These are phyloP conservation scores for Phlebiopsis flavidoalba DNA, from an alignment of 768 basidiomycete genomes.

Conservation along the genomic window DNA sequence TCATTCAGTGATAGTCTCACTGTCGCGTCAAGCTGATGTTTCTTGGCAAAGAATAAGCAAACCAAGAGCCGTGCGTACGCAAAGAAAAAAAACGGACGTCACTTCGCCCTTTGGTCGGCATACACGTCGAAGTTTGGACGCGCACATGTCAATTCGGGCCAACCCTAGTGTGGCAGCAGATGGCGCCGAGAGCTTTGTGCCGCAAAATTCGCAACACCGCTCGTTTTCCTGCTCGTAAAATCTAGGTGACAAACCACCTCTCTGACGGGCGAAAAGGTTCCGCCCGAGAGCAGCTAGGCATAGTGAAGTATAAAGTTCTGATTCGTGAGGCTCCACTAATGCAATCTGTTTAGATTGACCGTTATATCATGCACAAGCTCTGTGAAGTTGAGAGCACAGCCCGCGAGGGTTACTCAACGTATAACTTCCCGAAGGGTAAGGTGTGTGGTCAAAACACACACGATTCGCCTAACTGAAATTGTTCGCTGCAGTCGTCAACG, in stretches of 20 bases:
- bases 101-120: slow-evolving; percentile 92
- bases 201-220: slow-evolving; percentile 84
- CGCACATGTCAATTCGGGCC: slow-evolving; percentile 86
- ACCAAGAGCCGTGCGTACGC: slow-evolving; percentile 77
- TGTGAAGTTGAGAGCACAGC: slow-evolving; percentile 65
- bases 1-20: no score
- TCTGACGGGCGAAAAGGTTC: slow-evolving; percentile 30
- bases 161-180: slow-evolving; percentile 72
- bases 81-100: slow-evolving; percentile 80
- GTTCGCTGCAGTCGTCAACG: slow-evolving; percentile 55
- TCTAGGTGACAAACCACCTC: slow-evolving; percentile 37
- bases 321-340: background rate
- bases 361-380: slow-evolving; percentile 83
- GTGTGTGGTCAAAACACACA: no score
- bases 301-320: slow-evolving; percentile 37
- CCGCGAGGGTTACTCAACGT: slow-evolving; percentile 61
- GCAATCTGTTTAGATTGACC: slow-evolving; percentile 56
- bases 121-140: slow-evolving; percentile 83
- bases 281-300: slow-evolving; percentile 46
- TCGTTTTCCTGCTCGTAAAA: slow-evolving; percentile 85
- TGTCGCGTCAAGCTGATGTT: no score
- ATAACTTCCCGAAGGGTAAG: slow-evolving; percentile 85
- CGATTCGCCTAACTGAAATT: no score
- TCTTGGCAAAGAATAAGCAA: slow-evolving; percentile 57
- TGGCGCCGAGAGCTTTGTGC: slow-evolving; percentile 67